Percentiles rank a stretch among this genome's conserved stretches.
These are phyloP conservation scores for Trametes gibbosa DNA, from an alignment of 768 basidiomycete genomes.

Conservation along the genomic window DNA sequence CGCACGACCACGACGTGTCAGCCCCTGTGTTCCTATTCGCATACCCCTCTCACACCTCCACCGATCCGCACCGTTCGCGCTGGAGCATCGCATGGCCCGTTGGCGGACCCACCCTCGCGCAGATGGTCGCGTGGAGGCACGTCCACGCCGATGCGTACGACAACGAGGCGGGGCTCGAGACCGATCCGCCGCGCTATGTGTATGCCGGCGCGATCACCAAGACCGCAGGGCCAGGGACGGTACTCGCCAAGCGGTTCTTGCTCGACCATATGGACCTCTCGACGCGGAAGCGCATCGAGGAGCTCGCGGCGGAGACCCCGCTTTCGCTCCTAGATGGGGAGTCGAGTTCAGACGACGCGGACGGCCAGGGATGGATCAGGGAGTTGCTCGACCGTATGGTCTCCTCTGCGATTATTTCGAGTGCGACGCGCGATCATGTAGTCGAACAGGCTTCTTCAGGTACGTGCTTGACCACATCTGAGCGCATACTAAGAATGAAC, in stretches of 20 bases:
- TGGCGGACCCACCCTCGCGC: neutral
- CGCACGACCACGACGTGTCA: conserved; percentile 12
- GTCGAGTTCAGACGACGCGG: neutral
- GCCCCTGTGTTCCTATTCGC: conserved; percentile 12
- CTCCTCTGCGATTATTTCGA: conserved; percentile 2
- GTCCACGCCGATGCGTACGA: conserved; percentile 10
- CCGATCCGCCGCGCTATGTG: conserved; percentile 4
- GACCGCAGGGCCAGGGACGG: conserved; percentile 11
- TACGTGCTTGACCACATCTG: neutral
- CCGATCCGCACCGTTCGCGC: conserved; percentile 1
- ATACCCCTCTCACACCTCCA: conserved; percentile 9
- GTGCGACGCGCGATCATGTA: neutral
- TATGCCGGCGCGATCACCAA: conserved; percentile 14
- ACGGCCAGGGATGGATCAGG: conserved; percentile 7
- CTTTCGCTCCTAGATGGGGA: neutral
- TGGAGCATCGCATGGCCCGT: conserved; percentile 14
- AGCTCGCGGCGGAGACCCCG: conserved; percentile 7
- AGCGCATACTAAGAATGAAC: no score
- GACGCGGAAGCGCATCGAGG: conserved; percentile 3
- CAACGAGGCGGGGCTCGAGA: conserved; percentile 11
- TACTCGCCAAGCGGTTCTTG: conserved; percentile 6
- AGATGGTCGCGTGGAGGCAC: conserved; percentile 13
- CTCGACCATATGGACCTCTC: conserved; percentile 3
- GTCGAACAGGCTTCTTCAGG: conserved; percentile 1
- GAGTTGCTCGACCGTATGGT: conserved; percentile 9